Evolutionary conservation across 176 grass and related monocot genomes (phyloP), one percentile per base, ranked within the genome.

Genomic region (Juncus effusus): DNA sequence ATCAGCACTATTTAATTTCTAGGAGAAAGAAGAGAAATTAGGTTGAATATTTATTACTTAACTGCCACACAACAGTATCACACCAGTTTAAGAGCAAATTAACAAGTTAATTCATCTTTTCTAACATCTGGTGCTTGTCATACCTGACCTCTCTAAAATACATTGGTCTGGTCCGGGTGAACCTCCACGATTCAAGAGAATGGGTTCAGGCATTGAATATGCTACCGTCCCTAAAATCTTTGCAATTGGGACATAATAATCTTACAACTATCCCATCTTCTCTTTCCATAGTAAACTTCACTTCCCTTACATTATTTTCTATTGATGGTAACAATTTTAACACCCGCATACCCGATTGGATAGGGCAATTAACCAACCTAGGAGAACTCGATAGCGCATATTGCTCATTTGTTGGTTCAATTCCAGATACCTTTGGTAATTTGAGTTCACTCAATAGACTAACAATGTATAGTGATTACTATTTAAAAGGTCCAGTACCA

Each of bases 71-170:
- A 28, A 28, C 19, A 28, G 19, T 28, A 28, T 1, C 19, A 28
- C 19, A 28, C 19, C 1, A 28, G 19, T 28, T 28, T 28, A 28
- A 28, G 19, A 28, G 19, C 19, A 28, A 28, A 28, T 28, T 28
- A 28, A 28, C 19, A 28, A 28, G 19, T 28, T 28, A 28, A 28
- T 28, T 28, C 19, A 28, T 28, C 19, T 28, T 28, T 7, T 45
- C 61, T 9, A 57, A 64, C 28, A 10, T 37, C 5, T 63, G 45
- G 59, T 28, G n/a, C 35, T 13, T 65, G 1, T 65, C 62, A 39
- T 11, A 38, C 63, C 60, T 50, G n/a, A 41, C 49, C 7, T 65
- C 14, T 3, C 42, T 76, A 38, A 7, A 44, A 6, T 66, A 76
- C 35, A 57, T 76, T 40, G 4, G 19, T 28, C 40, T 76, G 73